Evolutionary conservation across 345 rosid species (phyloP), one percentile per base, ranked within the genome.

Genomic region (Brassica incana): DNA sequence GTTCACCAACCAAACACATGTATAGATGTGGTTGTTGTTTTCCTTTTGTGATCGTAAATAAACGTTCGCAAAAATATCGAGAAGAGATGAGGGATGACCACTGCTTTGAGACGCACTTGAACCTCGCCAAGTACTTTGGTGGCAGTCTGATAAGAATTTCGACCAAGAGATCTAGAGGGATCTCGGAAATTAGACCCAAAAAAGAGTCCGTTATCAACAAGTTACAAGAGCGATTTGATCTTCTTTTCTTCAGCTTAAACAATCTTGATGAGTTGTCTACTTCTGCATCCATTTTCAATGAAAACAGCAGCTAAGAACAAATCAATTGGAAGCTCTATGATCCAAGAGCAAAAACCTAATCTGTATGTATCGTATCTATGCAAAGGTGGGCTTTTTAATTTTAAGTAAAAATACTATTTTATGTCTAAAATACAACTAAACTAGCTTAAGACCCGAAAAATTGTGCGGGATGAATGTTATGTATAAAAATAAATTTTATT

Each of bases 231-330:
- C 97, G 9, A 23, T 12, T 45, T 10, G 48, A 43, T 66, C 29
- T 66, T 18, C 48, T 65, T 65, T 35, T 36, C 48, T 65, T 35
- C 50, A 16, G 29, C 36, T 16, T 65, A 79, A 90, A 88, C 65
- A 89, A 59, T 15, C 91, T 86, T 40, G 52, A 45, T 11, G 52
- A 45, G 52, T 45, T 3, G 11, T 38, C 45, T 38, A 8, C 45
- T 38, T 8, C 9, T 38, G 45, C 45, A 71, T 92, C 97, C 85
- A 87, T 86, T 63, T 92, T 61, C 59, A 81, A 25, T 65, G 62
- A 45, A 71, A 12, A 20, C 58, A 48, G 0, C 27, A 10, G 23
- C 45, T 48, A 35, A 15, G 5, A 15, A 69, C 63, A 60, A 61
- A 69, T 6, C 16, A 33, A 2, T 15, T 9, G 12, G 58, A 16